phyloP scores from a whole-genome alignment of 805 yeast species.

The Yamadazyma sp. region DNA sequence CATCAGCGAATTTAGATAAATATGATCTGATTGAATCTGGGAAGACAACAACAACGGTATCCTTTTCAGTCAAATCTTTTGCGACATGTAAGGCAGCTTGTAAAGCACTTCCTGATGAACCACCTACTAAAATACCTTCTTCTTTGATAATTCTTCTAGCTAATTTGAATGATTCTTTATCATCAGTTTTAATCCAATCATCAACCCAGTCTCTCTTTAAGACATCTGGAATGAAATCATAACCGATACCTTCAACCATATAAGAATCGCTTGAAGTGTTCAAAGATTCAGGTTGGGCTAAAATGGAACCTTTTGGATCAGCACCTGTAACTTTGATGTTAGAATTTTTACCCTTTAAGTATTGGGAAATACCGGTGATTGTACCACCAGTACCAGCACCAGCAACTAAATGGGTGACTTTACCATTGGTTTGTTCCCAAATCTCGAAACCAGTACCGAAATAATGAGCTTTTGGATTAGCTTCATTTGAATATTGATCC shows the following conservation, averaged over 20 bases:
- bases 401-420: constrained; percentile 72
- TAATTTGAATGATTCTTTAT: constrained; percentile 70
- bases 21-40: constrained; percentile 88
- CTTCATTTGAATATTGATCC: constrained; percentile 76
- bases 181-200: constrained; percentile 84
- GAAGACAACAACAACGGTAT: constrained; percentile 73
- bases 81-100: constrained; percentile 73
- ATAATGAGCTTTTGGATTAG: constrained; percentile 83
- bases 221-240: constrained; percentile 83
- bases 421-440: constrained; percentile 74
- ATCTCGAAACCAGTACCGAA: constrained; percentile 83
- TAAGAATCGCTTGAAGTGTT: constrained; percentile 58
- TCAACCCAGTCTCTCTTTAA: constrained; percentile 65
- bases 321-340: constrained; percentile 69
- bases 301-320: constrained; percentile 83
- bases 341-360: constrained; percentile 67
- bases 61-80: constrained; percentile 67
- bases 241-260: constrained; percentile 89
- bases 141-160: constrained; percentile 80
- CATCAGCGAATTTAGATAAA: constrained; percentile 83
- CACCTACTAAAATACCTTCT: constrained; percentile 87
- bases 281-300: constrained; percentile 74
- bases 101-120: constrained; percentile 83
- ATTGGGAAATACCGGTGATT: constrained; percentile 84
- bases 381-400: constrained; percentile 99